Base-by-base conservation (phyloP, 1,284 basidiomycete species). In the Fomitopsis palustris region DNA sequence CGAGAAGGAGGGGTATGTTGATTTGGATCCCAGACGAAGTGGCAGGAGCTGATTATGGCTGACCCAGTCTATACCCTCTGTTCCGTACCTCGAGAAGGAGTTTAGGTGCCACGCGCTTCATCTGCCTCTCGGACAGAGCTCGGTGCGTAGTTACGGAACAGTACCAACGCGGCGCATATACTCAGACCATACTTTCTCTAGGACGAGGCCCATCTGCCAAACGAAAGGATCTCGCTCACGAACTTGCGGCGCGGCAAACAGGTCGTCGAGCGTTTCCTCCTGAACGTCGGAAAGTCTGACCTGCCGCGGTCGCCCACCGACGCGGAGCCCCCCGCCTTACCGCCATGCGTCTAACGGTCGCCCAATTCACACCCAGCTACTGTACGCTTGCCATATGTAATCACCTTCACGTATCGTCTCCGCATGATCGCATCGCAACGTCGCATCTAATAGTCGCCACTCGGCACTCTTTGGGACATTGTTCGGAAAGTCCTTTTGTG, bases 11-110 rank as follows among this genome's bases (percentile, higher is more conserved):
- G 96, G 29, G 92, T 93, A 71, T 69, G 87, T 81, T 17, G 16
- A 62, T 43, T 60, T 58, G 17, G 37, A 43, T 52, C 39, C 39
- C 54, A 37, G n/a, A n/a, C n/a, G n/a, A n/a, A n/a, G n/a, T n/a
- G n/a, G n/a, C n/a, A n/a, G n/a, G n/a, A n/a, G n/a, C 49, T 59
- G 12, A 52, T 45, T 25, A 33, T 61, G 49, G 53, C 56, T 2
- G 38, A 45, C 21, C 5, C 61, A 92, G 91, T 92, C 90, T 9
- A 94, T 95, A 54, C 95, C 95, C 1, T 93, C 93, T 0, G 86
- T 98, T 1, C 95, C 95, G 0, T 95, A 89, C 73, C 79, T 99
- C 2, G 96, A 98, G 74, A 93, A 96, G 68, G 88, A 90, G 69
- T 94, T 99, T 62, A 75, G 78, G 3, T 92, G 90, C 62, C 87